Evolutionary conservation across 805 yeast genomes (phyloP), one percentile per base, ranked within the genome.

Genomic region (Yueomyces sp.): DNA sequence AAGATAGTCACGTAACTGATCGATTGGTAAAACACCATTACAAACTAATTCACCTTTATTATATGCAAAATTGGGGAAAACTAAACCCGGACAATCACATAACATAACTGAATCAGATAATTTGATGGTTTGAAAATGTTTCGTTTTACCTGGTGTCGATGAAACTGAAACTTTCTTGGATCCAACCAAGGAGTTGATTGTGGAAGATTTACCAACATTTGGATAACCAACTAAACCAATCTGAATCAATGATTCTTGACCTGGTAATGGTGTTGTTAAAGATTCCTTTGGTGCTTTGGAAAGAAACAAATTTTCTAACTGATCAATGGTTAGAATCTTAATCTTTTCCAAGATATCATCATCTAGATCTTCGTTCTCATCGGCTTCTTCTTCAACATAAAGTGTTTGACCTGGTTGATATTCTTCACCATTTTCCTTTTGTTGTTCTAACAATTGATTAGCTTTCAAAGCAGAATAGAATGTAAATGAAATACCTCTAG

Each of bases 71-170:
- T 90, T 92, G 28, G 99, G 98, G 70, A 92, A 92, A 19, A 92
- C 99, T 48, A 92, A 72, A 74, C 99, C 99, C 2, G 99, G 99
- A 70, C 99, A 92, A 72, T 92, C 99, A 66, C 97, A 92, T 43
- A 92, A 70, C 52, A 87, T 72, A 2, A 92, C 92, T 36, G 81
- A 73, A 42, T 82, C 84, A 1, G 95, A 77, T 39, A 92, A 72
- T 57, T 77, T 76, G 48, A 92, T 88, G 1, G 99, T 92, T 69
- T 92, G 99, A 73, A 92, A 92, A 71, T 92, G 99, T 62, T 92
- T 92, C 11, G 99, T 92, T 62, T 92, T 92, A 68, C 99, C 99
- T 11, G 99, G 99, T 1, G 98, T 92, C 1, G 97, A 73, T 2
- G 97, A 90, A 36, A 92, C 99, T 2, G 96, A 87, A n/a, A 92